Evolutionary conservation across 2,329 filamentous ascomycete genomes (phyloP).

Genomic region (Dactylellina cionopaga): DNA sequence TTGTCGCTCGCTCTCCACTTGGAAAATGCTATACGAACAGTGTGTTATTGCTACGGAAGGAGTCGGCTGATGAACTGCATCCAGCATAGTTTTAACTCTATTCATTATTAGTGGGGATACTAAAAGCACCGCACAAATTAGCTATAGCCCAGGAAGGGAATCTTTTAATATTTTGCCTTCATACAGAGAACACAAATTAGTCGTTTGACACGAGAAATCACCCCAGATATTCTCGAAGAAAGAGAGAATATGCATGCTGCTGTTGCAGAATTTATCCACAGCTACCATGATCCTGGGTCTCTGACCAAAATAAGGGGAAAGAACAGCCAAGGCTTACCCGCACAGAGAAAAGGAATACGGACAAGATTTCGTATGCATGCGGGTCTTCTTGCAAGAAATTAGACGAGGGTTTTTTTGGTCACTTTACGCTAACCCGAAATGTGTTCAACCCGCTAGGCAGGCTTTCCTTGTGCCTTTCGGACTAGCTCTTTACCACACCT

Average conservation of each 20-base stretch:
- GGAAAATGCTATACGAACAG: background rate
- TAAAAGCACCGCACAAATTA: too few relatives aligned
- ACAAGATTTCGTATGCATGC: slow-evolving; percentile 19
- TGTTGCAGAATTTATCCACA: slow-evolving; percentile 47
- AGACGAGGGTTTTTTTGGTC: slow-evolving; percentile 35
- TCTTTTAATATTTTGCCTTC: slow-evolving; percentile 18
- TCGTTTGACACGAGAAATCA: slow-evolving; percentile 1
- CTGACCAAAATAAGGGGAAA: slow-evolving; percentile 50
- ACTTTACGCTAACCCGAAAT: slow-evolving; percentile 32
- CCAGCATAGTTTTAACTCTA: background rate
- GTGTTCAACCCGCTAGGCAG: slow-evolving; percentile 10
- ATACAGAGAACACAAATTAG: background rate
- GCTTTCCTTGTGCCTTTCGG: slow-evolving; percentile 9
- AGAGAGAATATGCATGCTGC: slow-evolving; percentile 28
- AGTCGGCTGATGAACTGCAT: background rate
- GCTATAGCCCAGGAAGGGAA: background rate
- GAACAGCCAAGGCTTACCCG: slow-evolving; percentile 1
- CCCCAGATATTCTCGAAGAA: slow-evolving; percentile 20
- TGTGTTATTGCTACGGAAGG: background rate
- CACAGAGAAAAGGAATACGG: slow-evolving; percentile 7
- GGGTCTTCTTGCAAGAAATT: slow-evolving; percentile 44
- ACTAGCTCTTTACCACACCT: slow-evolving; percentile 13
- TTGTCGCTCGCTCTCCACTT: background rate
- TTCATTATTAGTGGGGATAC: too few relatives aligned
- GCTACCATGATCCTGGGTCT: slow-evolving; percentile 48